Base-by-base conservation (phyloP, 306 rosid genomes). In the Vicia faba region DNA sequence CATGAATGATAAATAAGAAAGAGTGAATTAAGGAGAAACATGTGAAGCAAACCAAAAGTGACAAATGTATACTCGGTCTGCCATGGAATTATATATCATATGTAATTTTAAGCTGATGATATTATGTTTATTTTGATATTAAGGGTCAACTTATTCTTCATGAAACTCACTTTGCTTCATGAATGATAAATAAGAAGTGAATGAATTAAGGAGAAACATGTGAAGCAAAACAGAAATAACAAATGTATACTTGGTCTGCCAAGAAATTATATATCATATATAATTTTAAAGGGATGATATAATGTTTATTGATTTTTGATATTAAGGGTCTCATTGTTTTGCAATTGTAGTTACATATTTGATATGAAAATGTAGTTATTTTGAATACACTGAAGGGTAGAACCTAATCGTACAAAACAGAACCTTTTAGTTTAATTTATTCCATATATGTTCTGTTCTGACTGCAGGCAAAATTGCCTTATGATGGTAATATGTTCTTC, bases 1-100 rank as follows among this genome's bases (percentile, higher is more conserved):
- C 13, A n/a, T 68, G 51, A 54, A 26, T 56, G 36, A 28, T 68
- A 44, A 58, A 38, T 68, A 61, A 51, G 61, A 53, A 26, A 63
- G 3, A 69, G 28, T 18, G 43, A 68, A 49, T 55, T 71, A 23
- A 28, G 11, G 44, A 40, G 40, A 64, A 74, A 40, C 54, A 55
- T 31, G 9, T 46, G 19, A 19, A 39, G 61, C 31, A 51, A 13
- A 11, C 48, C 38, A 50, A 25, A 69, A 39, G 41, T 57, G 61
- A 15, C 41, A 45, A 45, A 55, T 55, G 3, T 69, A 13, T 45
- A 36, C 61, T 73, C 50, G 2, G 7, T 51, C 36, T 68, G 33
- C 39, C 62, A 38, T 48, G 73, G 40, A 57, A 23, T 57, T 50
- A 57, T 65, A 72, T 39, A 13, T 40, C 4, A 20, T 35, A 15